These are phyloP conservation scores for Gyrodon lividus DNA, from an alignment of 768 basidiomycete species.

Conservation along the genomic window DNA sequence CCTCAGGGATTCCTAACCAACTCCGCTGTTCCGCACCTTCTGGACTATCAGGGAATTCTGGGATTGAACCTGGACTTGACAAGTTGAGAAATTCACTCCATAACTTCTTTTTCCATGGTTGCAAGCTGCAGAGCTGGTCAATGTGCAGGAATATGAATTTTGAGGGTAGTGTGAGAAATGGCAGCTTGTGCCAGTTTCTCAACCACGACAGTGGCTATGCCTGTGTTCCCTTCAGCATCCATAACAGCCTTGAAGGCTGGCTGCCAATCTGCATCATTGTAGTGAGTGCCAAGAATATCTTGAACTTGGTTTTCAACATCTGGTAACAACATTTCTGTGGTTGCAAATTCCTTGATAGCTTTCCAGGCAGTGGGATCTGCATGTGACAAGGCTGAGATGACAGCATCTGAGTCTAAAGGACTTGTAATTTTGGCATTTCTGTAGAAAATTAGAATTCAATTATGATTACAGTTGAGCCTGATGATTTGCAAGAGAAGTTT, in stretches of 20 bases:
- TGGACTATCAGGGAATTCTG: too few species aligned
- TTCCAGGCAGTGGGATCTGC: constrained; percentile 2
- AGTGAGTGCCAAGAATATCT: constrained; percentile 8
- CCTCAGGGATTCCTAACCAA: too few species aligned
- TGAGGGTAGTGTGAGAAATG: background rate
- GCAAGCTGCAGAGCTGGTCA: background rate
- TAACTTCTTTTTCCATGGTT: constrained; percentile 7
- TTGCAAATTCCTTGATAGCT: constrained; percentile 11
- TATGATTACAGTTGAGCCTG: background rate
- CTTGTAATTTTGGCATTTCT: too few species aligned
- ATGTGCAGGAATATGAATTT: background rate
- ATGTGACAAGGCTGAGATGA: background rate
- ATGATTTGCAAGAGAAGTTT: constrained; percentile 27
- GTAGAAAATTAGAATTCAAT: too few species aligned
- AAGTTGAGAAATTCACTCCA: constrained; percentile 11
- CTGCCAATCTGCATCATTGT: background rate
- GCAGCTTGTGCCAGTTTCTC: background rate
- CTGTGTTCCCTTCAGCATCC: constrained; percentile 3
- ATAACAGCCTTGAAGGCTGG: constrained; percentile 7
- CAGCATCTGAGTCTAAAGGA: background rate
- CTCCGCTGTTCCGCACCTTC: too few species aligned
- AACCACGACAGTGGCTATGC: background rate
- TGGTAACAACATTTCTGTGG: constrained; percentile 12
- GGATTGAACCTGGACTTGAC: too few species aligned
- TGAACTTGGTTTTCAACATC: constrained; percentile 8